Percentiles rank a stretch among this genome's conserved stretches.
Evolutionary conservation across 345 rosid genomes (phyloP).

Genomic region (Eucalyptus pauciflora): DNA sequence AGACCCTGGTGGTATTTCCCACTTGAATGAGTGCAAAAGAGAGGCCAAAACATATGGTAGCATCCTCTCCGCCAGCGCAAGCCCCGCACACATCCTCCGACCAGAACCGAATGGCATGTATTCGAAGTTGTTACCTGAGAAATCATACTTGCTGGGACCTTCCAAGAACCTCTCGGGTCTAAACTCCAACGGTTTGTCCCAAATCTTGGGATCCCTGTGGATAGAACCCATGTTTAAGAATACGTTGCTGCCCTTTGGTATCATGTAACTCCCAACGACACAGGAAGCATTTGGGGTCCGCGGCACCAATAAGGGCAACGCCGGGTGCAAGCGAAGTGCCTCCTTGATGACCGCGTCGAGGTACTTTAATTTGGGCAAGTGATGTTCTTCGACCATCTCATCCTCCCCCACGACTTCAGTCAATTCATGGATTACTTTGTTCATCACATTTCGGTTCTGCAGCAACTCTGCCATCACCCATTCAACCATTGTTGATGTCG

Average conservation of each 20-base stretch:
- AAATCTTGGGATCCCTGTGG: background rate
- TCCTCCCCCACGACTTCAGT: background rate
- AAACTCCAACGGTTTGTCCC: background rate
- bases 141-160: background rate
- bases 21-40: background rate
- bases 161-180: background rate
- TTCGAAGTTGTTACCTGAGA: background rate
- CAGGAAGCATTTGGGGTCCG: background rate
- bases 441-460: slow-evolving; percentile 9
- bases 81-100: background rate
- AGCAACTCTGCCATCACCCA: slow-evolving; percentile 38
- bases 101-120: background rate
- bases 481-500: slow-evolving; percentile 23
- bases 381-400: background rate
- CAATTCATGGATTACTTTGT: background rate
- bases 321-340: background rate
- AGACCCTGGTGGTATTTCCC: background rate
- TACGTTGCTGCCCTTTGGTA: background rate
- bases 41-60: background rate
- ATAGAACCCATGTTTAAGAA: background rate
- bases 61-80: background rate
- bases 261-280: background rate
- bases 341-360: background rate
- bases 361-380: background rate
- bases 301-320: background rate